A percentile compares a stretch with the other conserved stretches of the same genome.
These are phyloP conservation scores for Rhodotorula sp. DNA, from an alignment of 1,284 basidiomycete genomes.

Conservation along the genomic window DNA sequence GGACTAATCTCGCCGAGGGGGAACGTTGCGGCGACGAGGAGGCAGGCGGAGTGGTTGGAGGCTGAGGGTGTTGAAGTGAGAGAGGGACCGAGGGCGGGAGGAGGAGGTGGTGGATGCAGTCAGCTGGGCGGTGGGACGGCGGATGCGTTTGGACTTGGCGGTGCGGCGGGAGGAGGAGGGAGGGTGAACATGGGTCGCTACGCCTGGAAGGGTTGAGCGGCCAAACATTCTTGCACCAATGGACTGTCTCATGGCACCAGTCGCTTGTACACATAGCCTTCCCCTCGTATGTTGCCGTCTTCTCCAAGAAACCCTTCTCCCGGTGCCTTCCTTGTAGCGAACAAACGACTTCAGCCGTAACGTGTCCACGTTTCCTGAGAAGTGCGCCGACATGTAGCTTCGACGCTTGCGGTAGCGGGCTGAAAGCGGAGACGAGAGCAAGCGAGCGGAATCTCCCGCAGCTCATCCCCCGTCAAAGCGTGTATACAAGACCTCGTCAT, in stretches of 20 bases:
- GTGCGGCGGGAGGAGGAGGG: conserved; percentile 12
- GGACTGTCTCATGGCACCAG: no score
- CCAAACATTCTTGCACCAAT: no score
- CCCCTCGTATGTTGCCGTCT: no score
- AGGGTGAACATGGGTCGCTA: conserved; percentile 24
- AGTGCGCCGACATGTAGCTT: background rate
- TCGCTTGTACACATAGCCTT: no score
- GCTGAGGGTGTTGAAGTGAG: conserved; percentile 24
- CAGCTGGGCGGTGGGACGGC: background rate
- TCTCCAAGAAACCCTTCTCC: no score
- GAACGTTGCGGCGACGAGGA: conserved; percentile 13
- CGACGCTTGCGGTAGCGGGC: no score
- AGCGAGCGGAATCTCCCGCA: background rate
- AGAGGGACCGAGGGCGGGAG: background rate
- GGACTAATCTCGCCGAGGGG: conserved; percentile 42
- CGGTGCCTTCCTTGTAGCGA: no score
- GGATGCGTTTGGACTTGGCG: conserved; percentile 28
- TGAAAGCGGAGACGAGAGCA: background rate
- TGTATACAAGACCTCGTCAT: background rate
- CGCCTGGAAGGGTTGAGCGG: conserved; percentile 17
- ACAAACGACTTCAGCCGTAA: no score
- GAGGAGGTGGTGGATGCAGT: background rate
- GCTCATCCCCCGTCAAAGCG: background rate
- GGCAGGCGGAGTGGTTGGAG: conserved; percentile 39
- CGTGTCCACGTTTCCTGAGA: background rate